phyloP scores from a whole-genome alignment of 78 protist genomes.

The Dictyostelium purpureum region DNA sequence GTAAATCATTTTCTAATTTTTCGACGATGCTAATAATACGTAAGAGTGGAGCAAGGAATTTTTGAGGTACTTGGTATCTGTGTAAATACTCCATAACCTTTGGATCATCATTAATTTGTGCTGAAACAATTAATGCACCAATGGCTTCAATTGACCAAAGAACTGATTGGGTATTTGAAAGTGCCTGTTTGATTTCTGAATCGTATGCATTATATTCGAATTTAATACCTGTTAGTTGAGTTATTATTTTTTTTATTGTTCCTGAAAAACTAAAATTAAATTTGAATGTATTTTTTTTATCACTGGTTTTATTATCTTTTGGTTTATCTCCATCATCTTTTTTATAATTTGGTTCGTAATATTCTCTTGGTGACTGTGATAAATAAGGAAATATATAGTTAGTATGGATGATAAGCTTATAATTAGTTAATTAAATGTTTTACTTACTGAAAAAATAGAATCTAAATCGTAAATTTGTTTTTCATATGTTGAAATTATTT shows the following conservation, averaged over 20 bases:
- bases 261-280: background rate
- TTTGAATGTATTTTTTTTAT: background rate
- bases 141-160: slow-evolving; percentile 38
- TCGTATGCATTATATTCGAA: slow-evolving; percentile 39
- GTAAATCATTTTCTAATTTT: background rate
- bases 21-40: background rate
- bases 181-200: slow-evolving; percentile 50
- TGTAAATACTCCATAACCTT: background rate
- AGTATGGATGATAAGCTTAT: background rate
- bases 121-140: slow-evolving; percentile 2
- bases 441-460: slow-evolving; percentile 7
- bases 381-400: background rate
- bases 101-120: background rate
- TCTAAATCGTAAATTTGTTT: slow-evolving; percentile 7
- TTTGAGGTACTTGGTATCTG: slow-evolving; percentile 40
- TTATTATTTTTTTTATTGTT: background rate
- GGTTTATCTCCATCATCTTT: background rate
- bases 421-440: background rate
- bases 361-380: slow-evolving; percentile 43
- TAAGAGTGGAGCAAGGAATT: slow-evolving; percentile 23
- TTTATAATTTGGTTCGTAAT: background rate
- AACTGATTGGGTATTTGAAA: slow-evolving; percentile 45
- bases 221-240: slow-evolving; percentile 3
- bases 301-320: background rate
- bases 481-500: slow-evolving; percentile 24